These are phyloP conservation scores for Geotrichum europaeum DNA, from an alignment of 1,139 yeast genomes.

Conservation along the genomic window DNA sequence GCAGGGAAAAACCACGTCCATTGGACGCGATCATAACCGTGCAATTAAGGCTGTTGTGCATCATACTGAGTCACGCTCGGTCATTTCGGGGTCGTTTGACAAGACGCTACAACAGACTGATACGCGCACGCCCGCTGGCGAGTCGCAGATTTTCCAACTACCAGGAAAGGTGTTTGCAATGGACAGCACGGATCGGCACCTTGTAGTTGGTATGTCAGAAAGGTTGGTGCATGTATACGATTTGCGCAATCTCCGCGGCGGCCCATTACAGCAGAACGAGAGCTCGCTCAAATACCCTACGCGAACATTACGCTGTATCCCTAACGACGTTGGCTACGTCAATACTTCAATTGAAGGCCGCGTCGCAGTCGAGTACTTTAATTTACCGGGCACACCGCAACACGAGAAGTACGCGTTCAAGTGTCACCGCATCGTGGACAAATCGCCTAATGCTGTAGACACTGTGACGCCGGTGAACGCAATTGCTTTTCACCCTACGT, in stretches of 20 bases:
- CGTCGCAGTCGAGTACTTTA: conserved; percentile 71
- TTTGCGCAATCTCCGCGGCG: conserved; percentile 38
- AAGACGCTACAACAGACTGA: conserved; percentile 42
- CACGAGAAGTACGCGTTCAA: conserved; percentile 68
- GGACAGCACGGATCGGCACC: conserved; percentile 46
- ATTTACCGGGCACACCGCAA: conserved; percentile 45
- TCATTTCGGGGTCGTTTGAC: conserved; percentile 54
- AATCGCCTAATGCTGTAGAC: conserved; percentile 43
- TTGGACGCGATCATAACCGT: conserved; percentile 33
- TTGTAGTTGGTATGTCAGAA: conserved; percentile 54
- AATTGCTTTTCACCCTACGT: conserved; percentile 47
- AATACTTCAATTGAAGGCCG: conserved; percentile 83
- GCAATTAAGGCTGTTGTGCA: conserved; percentile 33
- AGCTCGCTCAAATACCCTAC: conserved; percentile 73
- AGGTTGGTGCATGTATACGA: conserved; percentile 57
- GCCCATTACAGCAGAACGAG: conserved; percentile 51
- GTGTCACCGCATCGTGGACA: conserved; percentile 58
- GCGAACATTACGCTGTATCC: conserved; percentile 53
- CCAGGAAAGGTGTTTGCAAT: conserved; percentile 58
- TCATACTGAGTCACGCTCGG: conserved; percentile 29
- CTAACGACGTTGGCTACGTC: conserved; percentile 57
- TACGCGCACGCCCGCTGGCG: conserved; percentile 20
- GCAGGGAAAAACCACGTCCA: conserved; percentile 22
- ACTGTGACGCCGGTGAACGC: conserved; percentile 75
- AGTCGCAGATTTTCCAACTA: conserved; percentile 23